A percentile compares a stretch with the other conserved stretches of the same genome.
Evolutionary conservation across 306 rosid species (phyloP).

Genomic region (Cicer yamashitae): DNA sequence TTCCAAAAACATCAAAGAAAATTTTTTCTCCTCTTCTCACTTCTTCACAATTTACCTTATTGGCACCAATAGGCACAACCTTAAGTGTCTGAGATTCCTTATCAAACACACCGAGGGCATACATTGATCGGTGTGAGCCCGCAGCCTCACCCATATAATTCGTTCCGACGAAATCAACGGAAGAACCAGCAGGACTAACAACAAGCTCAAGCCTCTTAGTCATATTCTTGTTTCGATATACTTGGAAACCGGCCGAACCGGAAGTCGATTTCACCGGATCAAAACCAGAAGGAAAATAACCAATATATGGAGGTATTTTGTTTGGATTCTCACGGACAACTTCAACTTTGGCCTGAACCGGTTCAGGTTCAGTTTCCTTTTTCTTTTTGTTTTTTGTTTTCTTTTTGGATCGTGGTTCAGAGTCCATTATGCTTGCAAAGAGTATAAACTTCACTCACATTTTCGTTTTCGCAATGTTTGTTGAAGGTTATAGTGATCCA

Average conservation of each 20-base stretch:
- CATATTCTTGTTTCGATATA: slow-evolving; percentile 56
- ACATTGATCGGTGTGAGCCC: slow-evolving; percentile 55
- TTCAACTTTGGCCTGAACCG: slow-evolving; percentile 54
- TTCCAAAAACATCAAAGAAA: neutral
- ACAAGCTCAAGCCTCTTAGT: slow-evolving; percentile 72
- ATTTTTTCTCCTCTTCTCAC: neutral
- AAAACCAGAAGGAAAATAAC: slow-evolving; percentile 85
- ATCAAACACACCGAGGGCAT: slow-evolving; percentile 81
- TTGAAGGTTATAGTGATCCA: neutral
- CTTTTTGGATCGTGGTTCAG: slow-evolving; percentile 51
- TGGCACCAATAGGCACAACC: slow-evolving; percentile 68
- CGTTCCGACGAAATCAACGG: slow-evolving; percentile 82
- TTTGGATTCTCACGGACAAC: slow-evolving; percentile 54
- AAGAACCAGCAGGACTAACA: slow-evolving; percentile 63
- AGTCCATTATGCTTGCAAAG: slow-evolving; percentile 51
- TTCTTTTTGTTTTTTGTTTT: slow-evolving; percentile 48
- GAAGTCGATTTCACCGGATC: slow-evolving; percentile 48
- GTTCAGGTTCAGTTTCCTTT: slow-evolving; percentile 20
- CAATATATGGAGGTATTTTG: slow-evolving; percentile 64
- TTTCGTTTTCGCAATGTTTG: no score
- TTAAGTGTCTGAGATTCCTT: slow-evolving; percentile 66
- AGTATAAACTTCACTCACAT: no score
- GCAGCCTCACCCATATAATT: slow-evolving; percentile 78
- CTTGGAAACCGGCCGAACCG: slow-evolving; percentile 44
- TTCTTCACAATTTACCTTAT: slow-evolving; percentile 59